Conservation (phyloP, 306 rosid species). For the Ziziphus jujuba region DNA sequence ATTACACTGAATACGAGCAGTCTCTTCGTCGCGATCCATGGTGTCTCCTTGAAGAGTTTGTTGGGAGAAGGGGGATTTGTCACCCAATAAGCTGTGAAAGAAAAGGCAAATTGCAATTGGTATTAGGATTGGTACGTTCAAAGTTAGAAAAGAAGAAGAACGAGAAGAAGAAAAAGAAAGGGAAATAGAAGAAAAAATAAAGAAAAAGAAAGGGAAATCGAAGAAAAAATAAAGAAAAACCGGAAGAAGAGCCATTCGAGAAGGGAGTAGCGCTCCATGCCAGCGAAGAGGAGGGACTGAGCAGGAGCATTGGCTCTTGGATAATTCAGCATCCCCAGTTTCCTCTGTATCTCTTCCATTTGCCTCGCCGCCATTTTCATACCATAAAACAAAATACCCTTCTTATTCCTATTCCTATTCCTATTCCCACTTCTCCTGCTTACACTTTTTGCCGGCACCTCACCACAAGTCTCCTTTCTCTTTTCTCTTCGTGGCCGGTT, state of each 20-base stretch:
- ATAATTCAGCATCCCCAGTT: slow-evolving; percentile 65
- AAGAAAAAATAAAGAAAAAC: slow-evolving; percentile 25
- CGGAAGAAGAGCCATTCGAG: slow-evolving; percentile 97
- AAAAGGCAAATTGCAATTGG: neutral
- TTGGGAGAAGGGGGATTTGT: slow-evolving; percentile 86
- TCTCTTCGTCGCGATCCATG: slow-evolving; percentile 85
- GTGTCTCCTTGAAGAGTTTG: slow-evolving; percentile 78
- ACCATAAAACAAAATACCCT: too few relatives aligned
- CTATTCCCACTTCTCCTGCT: too few relatives aligned
- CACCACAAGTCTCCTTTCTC: too few relatives aligned
- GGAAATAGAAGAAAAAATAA: neutral
- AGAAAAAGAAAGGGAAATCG: slow-evolving; percentile 10
- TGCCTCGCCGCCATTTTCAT: slow-evolving; percentile 78
- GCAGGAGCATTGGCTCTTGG: slow-evolving; percentile 92
- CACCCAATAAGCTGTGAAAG: slow-evolving; percentile 67
- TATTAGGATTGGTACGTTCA: too few relatives aligned
- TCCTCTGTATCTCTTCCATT: slow-evolving; percentile 92
- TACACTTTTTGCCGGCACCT: too few relatives aligned
- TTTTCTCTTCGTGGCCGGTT: too few relatives aligned
- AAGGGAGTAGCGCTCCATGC: slow-evolving; percentile 97
- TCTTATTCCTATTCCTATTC: too few relatives aligned
- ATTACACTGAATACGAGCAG: slow-evolving; percentile 81
- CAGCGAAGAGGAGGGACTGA: slow-evolving; percentile 89
- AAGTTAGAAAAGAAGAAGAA: slow-evolving; percentile 6
- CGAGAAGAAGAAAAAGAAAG: too few relatives aligned